These are phyloP conservation scores for Rossbeevera mucosa DNA, from an alignment of 768 basidiomycete genomes.

Conservation along the genomic window DNA sequence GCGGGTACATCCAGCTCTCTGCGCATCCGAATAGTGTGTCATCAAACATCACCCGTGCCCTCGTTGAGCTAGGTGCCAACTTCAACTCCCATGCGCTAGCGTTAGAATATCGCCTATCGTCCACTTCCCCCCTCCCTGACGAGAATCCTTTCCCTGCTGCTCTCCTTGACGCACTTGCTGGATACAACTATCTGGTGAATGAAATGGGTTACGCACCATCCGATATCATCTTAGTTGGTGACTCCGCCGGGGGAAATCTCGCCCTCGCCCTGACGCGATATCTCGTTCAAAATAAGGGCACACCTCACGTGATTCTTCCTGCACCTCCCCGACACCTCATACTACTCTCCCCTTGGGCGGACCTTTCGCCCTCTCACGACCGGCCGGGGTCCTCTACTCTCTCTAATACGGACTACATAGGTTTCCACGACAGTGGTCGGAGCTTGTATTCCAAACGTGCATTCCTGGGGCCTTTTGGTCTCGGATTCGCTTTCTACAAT, in stretches of 20 bases:
- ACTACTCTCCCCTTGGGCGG: slow-evolving; percentile 55
- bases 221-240: slow-evolving; percentile 64
- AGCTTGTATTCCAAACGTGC: slow-evolving; percentile 35
- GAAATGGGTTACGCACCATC: slow-evolving; percentile 50
- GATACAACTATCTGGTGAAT: slow-evolving; percentile 65
- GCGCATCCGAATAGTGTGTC: slow-evolving; percentile 54
- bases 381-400: slow-evolving; percentile 36
- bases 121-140: slow-evolving; percentile 37
- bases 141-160: slow-evolving; percentile 69
- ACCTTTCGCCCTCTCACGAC: slow-evolving; percentile 39
- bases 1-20: slow-evolving; percentile 49
- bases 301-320: slow-evolving; percentile 32
- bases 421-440: slow-evolving; percentile 6
- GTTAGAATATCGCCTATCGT: slow-evolving; percentile 69
- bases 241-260: slow-evolving; percentile 77
- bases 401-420: slow-evolving; percentile 29
- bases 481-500: slow-evolving; percentile 42
- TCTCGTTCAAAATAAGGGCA: slow-evolving; percentile 45
- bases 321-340: slow-evolving; percentile 45
- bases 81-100: slow-evolving; percentile 49
- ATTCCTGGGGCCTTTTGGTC: slow-evolving; percentile 46
- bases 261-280: slow-evolving; percentile 59
- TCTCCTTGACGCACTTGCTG: slow-evolving; percentile 68
- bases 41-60: slow-evolving; percentile 40
- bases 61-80: slow-evolving; percentile 44